Evolutionary conservation across 805 yeast species (phyloP).

Genomic region (Monosporozyma yasuniensis): DNA sequence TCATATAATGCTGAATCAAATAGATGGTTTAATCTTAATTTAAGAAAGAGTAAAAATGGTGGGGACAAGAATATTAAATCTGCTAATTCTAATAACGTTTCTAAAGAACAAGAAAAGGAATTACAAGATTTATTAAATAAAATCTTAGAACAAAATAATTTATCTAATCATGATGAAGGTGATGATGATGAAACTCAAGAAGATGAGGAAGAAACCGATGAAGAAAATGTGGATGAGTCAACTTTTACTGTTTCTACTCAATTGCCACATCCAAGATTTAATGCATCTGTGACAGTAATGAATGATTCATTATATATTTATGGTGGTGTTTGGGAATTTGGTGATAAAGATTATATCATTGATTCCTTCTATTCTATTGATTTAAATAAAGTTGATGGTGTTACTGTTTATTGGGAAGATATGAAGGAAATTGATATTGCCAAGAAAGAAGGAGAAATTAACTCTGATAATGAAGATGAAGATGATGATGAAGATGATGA

Average conservation of each 20-base stretch:
- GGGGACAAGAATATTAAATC: constrained; percentile 31
- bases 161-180: constrained; percentile 46
- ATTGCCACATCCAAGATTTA: constrained; percentile 84
- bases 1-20: constrained; percentile 80
- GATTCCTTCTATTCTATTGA: constrained; percentile 85
- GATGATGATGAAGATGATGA: constrained; percentile 69
- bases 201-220: constrained; percentile 23
- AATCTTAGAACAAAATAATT: constrained; percentile 63
- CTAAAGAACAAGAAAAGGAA: constrained; percentile 59
- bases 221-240: constrained; percentile 18
- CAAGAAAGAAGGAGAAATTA: constrained; percentile 41
- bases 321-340: constrained; percentile 87
- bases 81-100: constrained; percentile 38
- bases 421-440: constrained; percentile 45
- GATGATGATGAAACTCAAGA: constrained; percentile 31
- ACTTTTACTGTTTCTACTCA: constrained; percentile 35
- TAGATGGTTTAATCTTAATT: constrained; percentile 67
- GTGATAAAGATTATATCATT: constrained; percentile 74
- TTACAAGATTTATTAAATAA: constrained; percentile 72
- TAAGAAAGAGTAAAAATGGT: constrained; percentile 12
- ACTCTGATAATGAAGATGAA: constrained; percentile 55
- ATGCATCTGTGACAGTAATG: constrained; percentile 73
- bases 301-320: constrained; percentile 77
- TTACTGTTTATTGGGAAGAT: constrained; percentile 86
- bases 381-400: constrained; percentile 78